phyloP scores from a whole-genome alignment of 2,329 filamentous ascomycete genomes.

The Ceratocystis variospora region DNA sequence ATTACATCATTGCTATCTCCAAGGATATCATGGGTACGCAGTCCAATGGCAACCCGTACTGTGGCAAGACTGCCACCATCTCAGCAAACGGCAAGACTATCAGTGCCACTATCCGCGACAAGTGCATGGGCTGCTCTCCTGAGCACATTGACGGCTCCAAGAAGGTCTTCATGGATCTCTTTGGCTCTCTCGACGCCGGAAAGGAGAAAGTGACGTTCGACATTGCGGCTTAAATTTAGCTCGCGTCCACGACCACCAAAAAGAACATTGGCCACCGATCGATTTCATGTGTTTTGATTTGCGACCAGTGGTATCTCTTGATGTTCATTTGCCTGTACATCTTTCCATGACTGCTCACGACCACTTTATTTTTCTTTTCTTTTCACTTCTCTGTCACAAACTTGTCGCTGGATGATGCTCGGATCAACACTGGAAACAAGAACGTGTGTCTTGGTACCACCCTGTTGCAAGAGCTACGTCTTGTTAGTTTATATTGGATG shows the following conservation, averaged over 20 bases:
- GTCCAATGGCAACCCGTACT: conserved; percentile 57
- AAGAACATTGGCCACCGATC: not conserved
- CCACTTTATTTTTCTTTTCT: not conserved
- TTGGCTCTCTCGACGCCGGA: conserved; percentile 33
- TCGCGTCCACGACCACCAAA: not conserved
- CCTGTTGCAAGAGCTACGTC: not conserved
- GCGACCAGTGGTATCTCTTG: not conserved
- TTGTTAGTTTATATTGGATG: not conserved
- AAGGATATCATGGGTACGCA: conserved; percentile 45
- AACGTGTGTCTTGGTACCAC: not conserved
- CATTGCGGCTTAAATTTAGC: conserved; percentile 29
- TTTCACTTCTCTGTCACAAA: conserved; percentile 1
- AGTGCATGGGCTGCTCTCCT: conserved; percentile 54
- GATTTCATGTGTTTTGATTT: not conserved
- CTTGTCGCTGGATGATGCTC: not conserved
- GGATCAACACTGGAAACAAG: not conserved
- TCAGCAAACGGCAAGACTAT: conserved; percentile 42
- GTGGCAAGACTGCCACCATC: conserved; percentile 55
- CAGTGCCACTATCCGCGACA: conserved; percentile 53
- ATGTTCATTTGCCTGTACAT: conserved; percentile 2
- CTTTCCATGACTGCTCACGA: conserved; percentile 13
- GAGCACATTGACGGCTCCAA: conserved; percentile 47
- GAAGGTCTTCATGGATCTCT: conserved; percentile 42
- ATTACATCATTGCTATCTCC: conserved; percentile 58
- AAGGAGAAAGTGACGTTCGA: conserved; percentile 33